A percentile compares a stretch with the other conserved stretches of the same genome.
phyloP scores from a whole-genome alignment of 805 yeast genomes.

The Yarrowia sp. region DNA sequence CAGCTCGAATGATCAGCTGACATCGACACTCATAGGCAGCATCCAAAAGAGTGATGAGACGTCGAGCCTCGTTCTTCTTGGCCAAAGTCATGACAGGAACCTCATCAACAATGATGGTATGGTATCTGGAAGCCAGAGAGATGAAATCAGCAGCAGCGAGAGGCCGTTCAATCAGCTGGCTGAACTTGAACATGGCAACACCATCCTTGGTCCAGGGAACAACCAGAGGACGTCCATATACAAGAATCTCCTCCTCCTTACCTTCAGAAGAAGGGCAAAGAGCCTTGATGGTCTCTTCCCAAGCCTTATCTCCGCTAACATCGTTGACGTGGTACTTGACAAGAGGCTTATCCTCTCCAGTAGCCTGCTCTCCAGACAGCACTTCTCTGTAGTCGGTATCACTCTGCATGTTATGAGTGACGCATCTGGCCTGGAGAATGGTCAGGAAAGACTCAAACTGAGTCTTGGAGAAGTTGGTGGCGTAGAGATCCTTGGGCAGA shows the following conservation, averaged over 20 bases:
- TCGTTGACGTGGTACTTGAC: constrained; percentile 22
- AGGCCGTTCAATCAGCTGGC: constrained; percentile 54
- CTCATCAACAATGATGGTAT: constrained; percentile 55
- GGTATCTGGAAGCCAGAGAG: constrained; percentile 59
- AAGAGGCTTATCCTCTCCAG: not conserved
- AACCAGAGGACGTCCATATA: constrained; percentile 54
- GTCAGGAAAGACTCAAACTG: constrained; percentile 58
- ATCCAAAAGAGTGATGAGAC: constrained; percentile 64
- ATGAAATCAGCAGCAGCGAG: constrained; percentile 70
- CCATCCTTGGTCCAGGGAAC: constrained; percentile 48
- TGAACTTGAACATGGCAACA: constrained; percentile 51
- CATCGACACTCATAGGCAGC: constrained; percentile 69
- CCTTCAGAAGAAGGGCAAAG: constrained; percentile 15
- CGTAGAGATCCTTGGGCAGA: constrained; percentile 65
- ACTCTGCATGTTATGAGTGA: constrained; percentile 61
- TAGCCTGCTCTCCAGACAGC: constrained; percentile 35
- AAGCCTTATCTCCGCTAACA: not conserved
- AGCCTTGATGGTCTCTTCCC: constrained; percentile 14
- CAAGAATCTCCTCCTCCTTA: constrained; percentile 41
- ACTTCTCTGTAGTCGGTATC: constrained; percentile 53
- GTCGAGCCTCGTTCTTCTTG: constrained; percentile 65
- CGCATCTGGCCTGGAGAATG: constrained; percentile 58
- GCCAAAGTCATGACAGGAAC: constrained; percentile 58
- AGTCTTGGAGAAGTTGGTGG: constrained; percentile 59
- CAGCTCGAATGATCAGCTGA: constrained; percentile 53